A percentile compares a stretch with the other conserved stretches of the same genome.
phyloP scores from a whole-genome alignment of 257 asterid species.

The Solanum ossicruentum region DNA sequence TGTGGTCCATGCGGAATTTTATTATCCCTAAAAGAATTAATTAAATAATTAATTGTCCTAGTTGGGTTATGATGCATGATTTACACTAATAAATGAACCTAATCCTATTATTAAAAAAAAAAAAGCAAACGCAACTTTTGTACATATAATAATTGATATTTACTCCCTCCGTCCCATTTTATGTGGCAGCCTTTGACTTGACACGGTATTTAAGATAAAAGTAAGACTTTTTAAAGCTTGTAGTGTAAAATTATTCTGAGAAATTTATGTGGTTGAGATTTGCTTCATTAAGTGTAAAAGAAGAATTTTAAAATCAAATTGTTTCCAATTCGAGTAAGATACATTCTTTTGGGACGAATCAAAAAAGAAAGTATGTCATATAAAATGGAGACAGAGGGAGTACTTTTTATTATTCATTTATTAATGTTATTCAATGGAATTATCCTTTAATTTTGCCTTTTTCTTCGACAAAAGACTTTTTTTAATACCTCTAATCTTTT shows the following conservation, averaged over 20 bases:
- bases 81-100: background rate
- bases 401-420: background rate
- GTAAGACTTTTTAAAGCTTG: no score
- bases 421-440: background rate
- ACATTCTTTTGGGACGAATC: no score
- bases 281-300: no score
- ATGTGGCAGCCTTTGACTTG: rapidly evolving
- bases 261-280: no score
- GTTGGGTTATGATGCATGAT: background rate
- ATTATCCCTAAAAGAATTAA: background rate
- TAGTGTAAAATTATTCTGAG: no score
- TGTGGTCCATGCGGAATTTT: background rate
- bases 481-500: no score
- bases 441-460: background rate
- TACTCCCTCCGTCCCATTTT: background rate
- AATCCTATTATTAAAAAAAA: background rate
- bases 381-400: no score
- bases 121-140: background rate
- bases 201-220: no score
- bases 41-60: background rate
- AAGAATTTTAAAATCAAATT: no score
- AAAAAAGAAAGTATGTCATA: no score
- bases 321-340: no score
- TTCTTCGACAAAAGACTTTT: background rate
- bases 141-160: background rate